Evolutionary conservation across 768 basidiomycete genomes (phyloP), one percentile per base, ranked within the genome.

Genomic region (Amanita thiersii): DNA sequence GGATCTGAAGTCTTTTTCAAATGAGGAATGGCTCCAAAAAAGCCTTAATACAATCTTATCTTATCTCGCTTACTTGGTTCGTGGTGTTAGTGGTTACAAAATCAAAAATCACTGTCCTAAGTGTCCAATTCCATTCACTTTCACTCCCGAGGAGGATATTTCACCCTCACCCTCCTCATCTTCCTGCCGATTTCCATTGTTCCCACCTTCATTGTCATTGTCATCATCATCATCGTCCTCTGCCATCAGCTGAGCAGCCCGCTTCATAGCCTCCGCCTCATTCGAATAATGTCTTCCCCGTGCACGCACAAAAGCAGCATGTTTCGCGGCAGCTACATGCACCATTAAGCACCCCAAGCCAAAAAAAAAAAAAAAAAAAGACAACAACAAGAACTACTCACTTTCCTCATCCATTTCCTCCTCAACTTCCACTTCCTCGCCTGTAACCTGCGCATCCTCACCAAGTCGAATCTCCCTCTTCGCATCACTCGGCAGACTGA

Each of bases 341-440:
- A 25, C n/a, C n/a, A n/a, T n/a, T n/a, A n/a, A n/a, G n/a, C n/a
- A n/a, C n/a, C n/a, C n/a, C 26, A 29, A 25, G 10, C 32, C 48
- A 14, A 29, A 43, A 40, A 15, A 19, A 26, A 32, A 24, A 26
- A 24, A n/a, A 41, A 38, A 28, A 28, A 15, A 17, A 7, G 37
- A 30, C 1, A 10, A 26, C 26, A 43, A 21, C 46, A 18, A 11
- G 28, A 31, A 21, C 21, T 19, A 67, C 79, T 50, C 46, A 88
- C 89, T 73, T 64, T 92, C 90, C 63, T 85, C 86, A 51, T 90
- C 86, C 86, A 90, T 85, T 56, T 87, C 86, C 47, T 90, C 86
- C 3, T 75, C 79, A 44, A 72, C 66, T 52, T 88, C 84, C 4
- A 77, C 70, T 56, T 88, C 82, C 35, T 79, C 86, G 1, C 77